These are phyloP conservation scores for Scedosporium aurantiacum DNA, from an alignment of 2,329 filamentous ascomycete species.

Conservation along the genomic window DNA sequence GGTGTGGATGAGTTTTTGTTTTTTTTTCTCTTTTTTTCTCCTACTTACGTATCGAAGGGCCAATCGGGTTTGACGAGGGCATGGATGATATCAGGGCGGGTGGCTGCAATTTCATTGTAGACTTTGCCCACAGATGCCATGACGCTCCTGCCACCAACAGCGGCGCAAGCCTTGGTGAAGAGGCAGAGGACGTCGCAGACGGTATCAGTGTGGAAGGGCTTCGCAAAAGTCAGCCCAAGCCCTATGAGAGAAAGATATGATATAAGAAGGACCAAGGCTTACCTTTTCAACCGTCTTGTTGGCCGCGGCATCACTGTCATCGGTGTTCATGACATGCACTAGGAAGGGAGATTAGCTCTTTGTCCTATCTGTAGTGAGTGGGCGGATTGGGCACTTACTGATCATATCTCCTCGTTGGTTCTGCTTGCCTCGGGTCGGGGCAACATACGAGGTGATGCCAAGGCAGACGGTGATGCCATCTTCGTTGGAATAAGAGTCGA, in stretches of 20 bases:
- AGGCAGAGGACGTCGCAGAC: slow-evolving; percentile 43
- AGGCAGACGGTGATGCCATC: slow-evolving; percentile 50
- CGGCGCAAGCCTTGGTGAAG: slow-evolving; percentile 38
- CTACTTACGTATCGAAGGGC: slow-evolving; percentile 10
- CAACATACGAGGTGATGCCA: slow-evolving; percentile 49
- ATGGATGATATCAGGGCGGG: slow-evolving; percentile 43
- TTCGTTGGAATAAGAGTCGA: slow-evolving; percentile 39
- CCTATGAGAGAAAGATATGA: slow-evolving; percentile 16
- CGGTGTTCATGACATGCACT: slow-evolving; percentile 6
- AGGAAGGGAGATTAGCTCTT: slow-evolving; percentile 43
- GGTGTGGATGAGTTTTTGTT: too few species aligned
- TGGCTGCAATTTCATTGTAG: slow-evolving; percentile 48
- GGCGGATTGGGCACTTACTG: slow-evolving; percentile 19
- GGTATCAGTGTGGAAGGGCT: slow-evolving; percentile 46
- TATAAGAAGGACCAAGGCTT: slow-evolving; percentile 13
- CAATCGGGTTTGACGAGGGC: slow-evolving; percentile 30
- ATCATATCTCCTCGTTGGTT: slow-evolving; percentile 23
- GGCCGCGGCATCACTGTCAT: slow-evolving; percentile 5
- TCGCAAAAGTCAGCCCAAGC: slow-evolving; percentile 22
- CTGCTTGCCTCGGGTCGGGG: slow-evolving; percentile 39
- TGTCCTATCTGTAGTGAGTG: slow-evolving; percentile 22
- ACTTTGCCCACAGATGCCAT: slow-evolving; percentile 43
- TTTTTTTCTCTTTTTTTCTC: too few species aligned
- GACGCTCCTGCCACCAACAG: slow-evolving; percentile 39
- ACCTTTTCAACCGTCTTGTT: slow-evolving; percentile 7